Percentiles rank a stretch among this genome's conserved stretches.
Evolutionary conservation across 768 basidiomycete species (phyloP).

Genomic region (Pleurotus pulmonarius): DNA sequence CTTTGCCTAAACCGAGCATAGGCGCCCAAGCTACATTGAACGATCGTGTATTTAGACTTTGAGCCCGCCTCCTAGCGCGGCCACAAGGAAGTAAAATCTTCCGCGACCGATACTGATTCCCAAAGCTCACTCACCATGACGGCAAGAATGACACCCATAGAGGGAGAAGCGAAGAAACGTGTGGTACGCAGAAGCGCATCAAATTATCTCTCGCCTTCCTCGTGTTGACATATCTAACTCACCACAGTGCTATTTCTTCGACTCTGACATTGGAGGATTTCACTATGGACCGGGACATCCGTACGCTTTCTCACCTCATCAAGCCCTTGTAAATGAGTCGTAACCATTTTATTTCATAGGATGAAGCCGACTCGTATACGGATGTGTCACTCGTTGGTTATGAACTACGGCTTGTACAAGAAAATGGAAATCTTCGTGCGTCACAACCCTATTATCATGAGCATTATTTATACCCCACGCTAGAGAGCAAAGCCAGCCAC

Average conservation of each 20-base stretch:
- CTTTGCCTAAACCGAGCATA: not conserved
- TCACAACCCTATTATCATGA: constrained; percentile 13
- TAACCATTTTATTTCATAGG: constrained; percentile 34
- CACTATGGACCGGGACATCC: constrained; percentile 99
- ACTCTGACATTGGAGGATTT: constrained; percentile 98
- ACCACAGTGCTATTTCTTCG: constrained; percentile 95
- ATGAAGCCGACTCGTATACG: constrained; percentile 99
- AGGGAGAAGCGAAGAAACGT: constrained; percentile 79
- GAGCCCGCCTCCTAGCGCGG: not conserved
- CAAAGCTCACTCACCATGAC: constrained; percentile 24
- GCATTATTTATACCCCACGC: not conserved
- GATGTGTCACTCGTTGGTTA: constrained; percentile 99
- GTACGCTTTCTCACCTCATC: constrained; percentile 29
- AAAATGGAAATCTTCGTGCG: constrained; percentile 99
- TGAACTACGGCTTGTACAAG: constrained; percentile 99
- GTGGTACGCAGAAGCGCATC: constrained; percentile 58
- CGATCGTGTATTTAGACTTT: too few relatives aligned
- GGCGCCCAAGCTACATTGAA: not conserved
- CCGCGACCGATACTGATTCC: not conserved
- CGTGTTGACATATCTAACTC: constrained; percentile 13
- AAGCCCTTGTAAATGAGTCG: constrained; percentile 4
- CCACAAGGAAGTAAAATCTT: not conserved
- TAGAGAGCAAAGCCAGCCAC: constrained; percentile 99
- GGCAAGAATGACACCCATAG: constrained; percentile 57
- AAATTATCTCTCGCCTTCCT: constrained; percentile 8